Evolutionary conservation across 768 basidiomycete species (phyloP).

Genomic region (Leccinum truebloodii): DNA sequence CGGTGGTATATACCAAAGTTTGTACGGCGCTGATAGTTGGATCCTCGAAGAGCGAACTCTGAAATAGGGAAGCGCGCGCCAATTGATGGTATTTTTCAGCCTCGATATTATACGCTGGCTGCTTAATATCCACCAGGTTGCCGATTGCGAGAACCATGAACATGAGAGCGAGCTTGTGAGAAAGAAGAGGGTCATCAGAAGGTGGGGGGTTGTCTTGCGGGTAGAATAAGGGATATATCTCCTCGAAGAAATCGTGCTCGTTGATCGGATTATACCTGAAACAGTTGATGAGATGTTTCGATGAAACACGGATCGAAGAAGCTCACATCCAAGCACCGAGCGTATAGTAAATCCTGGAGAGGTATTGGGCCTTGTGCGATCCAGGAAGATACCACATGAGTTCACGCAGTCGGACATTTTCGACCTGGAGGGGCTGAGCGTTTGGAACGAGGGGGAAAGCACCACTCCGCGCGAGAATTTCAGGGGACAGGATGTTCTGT

Average conservation of each 20-base stretch:
- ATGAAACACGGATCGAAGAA: slow-evolving; percentile 6
- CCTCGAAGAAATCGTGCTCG: slow-evolving; percentile 57
- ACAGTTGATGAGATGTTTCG: slow-evolving; percentile 7
- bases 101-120: slow-evolving; percentile 61
- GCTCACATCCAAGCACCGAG: slow-evolving; percentile 74
- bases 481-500: slow-evolving; percentile 56
- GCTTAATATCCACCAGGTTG: slow-evolving; percentile 55
- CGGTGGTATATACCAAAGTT: slow-evolving; percentile 49
- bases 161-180: slow-evolving; percentile 63
- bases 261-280: slow-evolving; percentile 68
- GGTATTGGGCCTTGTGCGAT: slow-evolving; percentile 55
- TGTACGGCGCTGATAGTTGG: slow-evolving; percentile 70
- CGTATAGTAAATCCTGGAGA: slow-evolving; percentile 61
- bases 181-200: slow-evolving; percentile 50
- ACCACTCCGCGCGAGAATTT: slow-evolving; percentile 63
- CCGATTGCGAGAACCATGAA: slow-evolving; percentile 72
- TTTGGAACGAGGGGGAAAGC: slow-evolving; percentile 61
- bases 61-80: slow-evolving; percentile 64
- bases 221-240: slow-evolving; percentile 62
- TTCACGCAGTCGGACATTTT: slow-evolving; percentile 51
- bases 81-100: slow-evolving; percentile 72
- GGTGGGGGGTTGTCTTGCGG: slow-evolving; percentile 42
- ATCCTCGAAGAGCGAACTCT: slow-evolving; percentile 63
- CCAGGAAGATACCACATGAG: slow-evolving; percentile 74
- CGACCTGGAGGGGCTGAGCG: slow-evolving; percentile 38